Base-by-base conservation (phyloP, 2,329 filamentous ascomycete species). In the Pseudogymnoascus pannorum region DNA sequence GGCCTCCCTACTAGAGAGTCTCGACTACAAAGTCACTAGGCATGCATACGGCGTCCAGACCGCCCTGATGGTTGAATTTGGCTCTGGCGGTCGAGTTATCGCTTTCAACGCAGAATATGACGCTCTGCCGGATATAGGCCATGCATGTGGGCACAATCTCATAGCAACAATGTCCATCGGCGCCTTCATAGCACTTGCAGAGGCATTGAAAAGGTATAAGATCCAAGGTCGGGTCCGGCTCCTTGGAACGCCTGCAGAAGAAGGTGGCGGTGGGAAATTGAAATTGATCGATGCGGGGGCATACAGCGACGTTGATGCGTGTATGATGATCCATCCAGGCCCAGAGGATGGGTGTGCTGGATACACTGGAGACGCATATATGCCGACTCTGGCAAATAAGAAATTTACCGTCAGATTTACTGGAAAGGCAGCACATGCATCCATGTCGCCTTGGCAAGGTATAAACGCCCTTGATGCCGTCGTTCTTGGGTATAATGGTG, bases 41-140 rank as follows among this genome's bases (percentile, higher is more conserved):
- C 76, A 80, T 59, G 77, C 80, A 0, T 81, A 81, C 65, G 81
- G 78, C 2, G 65, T 84, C 0, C 72, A 75, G 7, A 85, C 82
- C 0, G 75, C 80, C 1, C 84, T 85, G 64, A 76, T 78, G 57
- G 78, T 75, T 9, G 71, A 75, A 12, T 71, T 71, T 54, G 79
- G 79, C 26, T 67, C 70, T 0, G 76, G 75, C 4, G 76, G 77
- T 3, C 72, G 74, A 1, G 72, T 77, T 0, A 68, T 79, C 26
- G 70, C 75, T 22, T 74, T 75, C 62, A 78, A 77, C 63, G 76
- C 75, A 60, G 78, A 80, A 66, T 80, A 80, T 62, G 79, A 81
- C 62, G 78, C 78, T 0, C 68, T 77, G 1, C 72, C 71, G 1
- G 70, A 68, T 12, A 73, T 77, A 12, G 76, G 75, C 9, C 75